Percentiles rank a stretch among this genome's conserved stretches.
These are phyloP conservation scores for Cerioporus squamosus DNA, from an alignment of 1,284 basidiomycete species.

Conservation along the genomic window DNA sequence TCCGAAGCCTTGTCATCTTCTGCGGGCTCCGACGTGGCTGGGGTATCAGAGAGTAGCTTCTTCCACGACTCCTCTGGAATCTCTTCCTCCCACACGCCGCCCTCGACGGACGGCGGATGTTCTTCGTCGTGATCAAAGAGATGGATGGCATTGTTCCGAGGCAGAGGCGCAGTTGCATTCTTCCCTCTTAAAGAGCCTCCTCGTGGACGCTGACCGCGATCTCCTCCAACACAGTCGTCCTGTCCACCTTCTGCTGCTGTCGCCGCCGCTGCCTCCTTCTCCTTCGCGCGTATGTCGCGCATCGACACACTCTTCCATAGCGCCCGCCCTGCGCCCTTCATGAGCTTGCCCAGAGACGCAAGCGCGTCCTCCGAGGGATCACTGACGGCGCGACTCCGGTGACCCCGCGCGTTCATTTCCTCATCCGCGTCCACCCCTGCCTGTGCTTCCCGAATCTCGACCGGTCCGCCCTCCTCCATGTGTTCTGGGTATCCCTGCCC, in stretches of 20 bases:
- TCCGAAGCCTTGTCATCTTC: background rate
- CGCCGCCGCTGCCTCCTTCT: background rate
- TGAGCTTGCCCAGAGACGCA: constrained; percentile 29
- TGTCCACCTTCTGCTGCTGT: background rate
- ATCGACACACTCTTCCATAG: constrained; percentile 32
- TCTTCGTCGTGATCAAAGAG: constrained; percentile 5
- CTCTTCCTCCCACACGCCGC: constrained; percentile 27
- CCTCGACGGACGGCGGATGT: constrained; percentile 6
- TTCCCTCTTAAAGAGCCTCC: background rate
- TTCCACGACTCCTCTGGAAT: constrained; percentile 21
- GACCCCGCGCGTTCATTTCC: constrained; percentile 6
- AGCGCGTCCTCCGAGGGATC: constrained; percentile 34
- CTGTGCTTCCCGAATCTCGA: constrained; percentile 17
- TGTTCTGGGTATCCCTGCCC: constrained; percentile 4
- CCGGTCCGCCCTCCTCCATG: constrained; percentile 5
- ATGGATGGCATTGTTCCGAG: constrained; percentile 10
- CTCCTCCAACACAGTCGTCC: background rate
- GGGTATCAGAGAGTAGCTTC: constrained; percentile 13
- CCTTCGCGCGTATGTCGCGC: constrained; percentile 22
- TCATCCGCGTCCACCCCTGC: constrained; percentile 17
- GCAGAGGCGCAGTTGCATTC: background rate
- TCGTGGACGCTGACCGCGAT: background rate
- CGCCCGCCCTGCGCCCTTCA: constrained; percentile 32
- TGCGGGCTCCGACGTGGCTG: background rate
- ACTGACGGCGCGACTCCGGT: constrained; percentile 10